Base-by-base conservation (phyloP, 2,329 filamentous ascomycete genomes). In the Diaporthe sp. region DNA sequence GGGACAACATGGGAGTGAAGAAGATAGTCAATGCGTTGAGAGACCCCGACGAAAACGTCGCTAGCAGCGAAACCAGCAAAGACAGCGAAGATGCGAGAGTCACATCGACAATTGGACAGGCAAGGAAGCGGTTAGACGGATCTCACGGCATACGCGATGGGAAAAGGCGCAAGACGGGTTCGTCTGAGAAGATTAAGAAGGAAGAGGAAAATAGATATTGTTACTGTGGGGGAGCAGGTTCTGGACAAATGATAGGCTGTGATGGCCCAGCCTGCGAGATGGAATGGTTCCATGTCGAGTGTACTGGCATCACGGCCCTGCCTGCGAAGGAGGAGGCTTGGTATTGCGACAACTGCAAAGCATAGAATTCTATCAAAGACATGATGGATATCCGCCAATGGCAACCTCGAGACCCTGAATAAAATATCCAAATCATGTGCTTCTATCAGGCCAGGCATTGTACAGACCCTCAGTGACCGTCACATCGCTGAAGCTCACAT, bases 391-490 rank as follows among this genome's bases (percentile, higher is more conserved):
- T 9, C 31, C 22, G 22, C 9, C 61, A 34, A 49, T 8, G 19
- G 15, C 2, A 49, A 17, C 8, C 8, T 5, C 15, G 12, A 53
- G 44, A 39, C 3, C 22, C 44, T 4, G 7, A 34, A 34, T 9
- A 8, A 46, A 15, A 34, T 13, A 13, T 17, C 31, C 31, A 25
- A 6, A 51, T 68, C 22, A 68, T 68, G 46, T n/a, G 9, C 22
- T 51, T 55, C 65, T 55, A 7, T 55, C 49, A 70, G 49, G 65
- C 65, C 65, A 85, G 67, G 84, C 84, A 76, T 84, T 79, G 25
- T 79, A 83, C n/a, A 85, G 79, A 22, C 84, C 84, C 49, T 85
- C 83, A 61, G 83, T 78, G 28, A 85, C 78, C 22, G 78, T 81
- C 25, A 84, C 80, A 31, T 84, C 78, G 19, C 80, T 80, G 37